These are phyloP conservation scores for Prunus armeniaca DNA, from an alignment of 306 rosid genomes.

Conservation along the genomic window DNA sequence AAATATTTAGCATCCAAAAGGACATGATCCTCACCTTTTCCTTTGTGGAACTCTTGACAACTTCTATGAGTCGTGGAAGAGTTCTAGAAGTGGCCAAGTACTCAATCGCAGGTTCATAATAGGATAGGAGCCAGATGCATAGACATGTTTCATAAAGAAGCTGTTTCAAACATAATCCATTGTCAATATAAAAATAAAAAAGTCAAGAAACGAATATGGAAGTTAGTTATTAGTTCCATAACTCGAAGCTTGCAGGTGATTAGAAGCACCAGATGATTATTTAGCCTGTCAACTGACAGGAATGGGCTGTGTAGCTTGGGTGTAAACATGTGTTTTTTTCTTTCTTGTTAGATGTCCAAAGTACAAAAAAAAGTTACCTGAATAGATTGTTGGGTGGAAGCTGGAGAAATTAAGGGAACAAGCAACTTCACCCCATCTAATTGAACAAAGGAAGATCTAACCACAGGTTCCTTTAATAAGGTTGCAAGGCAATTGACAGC, in stretches of 20 bases:
- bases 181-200: conserved; percentile 14
- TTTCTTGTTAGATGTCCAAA: conserved; percentile 4
- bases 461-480: conserved; percentile 84
- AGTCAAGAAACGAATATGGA: background rate
- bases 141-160: conserved; percentile 95
- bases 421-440: conserved; percentile 93
- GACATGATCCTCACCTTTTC: conserved; percentile 70
- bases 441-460: conserved; percentile 83
- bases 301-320: conserved; percentile 6
- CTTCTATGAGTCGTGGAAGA: conserved; percentile 83
- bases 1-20: conserved; percentile 14
- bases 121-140: conserved; percentile 94
- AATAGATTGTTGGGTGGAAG: conserved; percentile 93
- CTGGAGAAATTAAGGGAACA: conserved; percentile 86
- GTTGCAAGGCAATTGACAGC: conserved; percentile 83
- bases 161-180: conserved; percentile 49
- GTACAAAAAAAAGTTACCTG: conserved; percentile 55
- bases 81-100: conserved; percentile 89
- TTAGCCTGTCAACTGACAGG: conserved; percentile 17
- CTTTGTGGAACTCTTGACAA: conserved; percentile 91
- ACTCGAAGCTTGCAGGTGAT: conserved; percentile 7
- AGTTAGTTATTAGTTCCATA: conserved; percentile 1
- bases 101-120: conserved; percentile 92
- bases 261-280: conserved; percentile 18
- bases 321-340: conserved; percentile 5